Percentiles rank a stretch among this genome's conserved stretches.
phyloP scores from a whole-genome alignment of 768 basidiomycete genomes.

The Boletus reticuloceps region DNA sequence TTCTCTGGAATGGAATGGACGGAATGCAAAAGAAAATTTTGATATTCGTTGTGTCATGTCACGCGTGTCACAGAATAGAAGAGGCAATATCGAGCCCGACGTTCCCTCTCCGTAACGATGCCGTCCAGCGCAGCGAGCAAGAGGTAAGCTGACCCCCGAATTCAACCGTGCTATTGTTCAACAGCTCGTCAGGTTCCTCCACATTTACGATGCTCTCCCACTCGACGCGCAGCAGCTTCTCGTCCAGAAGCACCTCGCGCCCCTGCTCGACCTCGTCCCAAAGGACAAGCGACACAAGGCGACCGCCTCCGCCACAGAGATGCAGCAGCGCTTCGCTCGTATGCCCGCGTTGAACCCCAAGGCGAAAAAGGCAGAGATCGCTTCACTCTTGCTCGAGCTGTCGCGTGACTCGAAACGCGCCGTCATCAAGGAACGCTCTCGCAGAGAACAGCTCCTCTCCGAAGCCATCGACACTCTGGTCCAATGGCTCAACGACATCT shows the following conservation, averaged over 20 bases:
- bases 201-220: constrained; percentile 50
- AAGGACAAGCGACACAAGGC: constrained; percentile 39
- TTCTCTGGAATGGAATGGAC: too few relatives aligned
- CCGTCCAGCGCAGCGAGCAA: constrained; percentile 16
- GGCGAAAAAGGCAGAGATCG: constrained; percentile 55
- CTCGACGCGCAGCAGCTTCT: constrained; percentile 48
- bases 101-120: neutral
- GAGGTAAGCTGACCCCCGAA: neutral
- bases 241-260: constrained; percentile 48
- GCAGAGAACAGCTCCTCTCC: constrained; percentile 50
- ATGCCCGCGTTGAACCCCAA: constrained; percentile 53
- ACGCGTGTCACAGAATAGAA: too few relatives aligned
- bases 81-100: too few relatives aligned
- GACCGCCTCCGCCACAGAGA: constrained; percentile 37
- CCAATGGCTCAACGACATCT: constrained; percentile 62
- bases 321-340: constrained; percentile 36
- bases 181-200: constrained; percentile 37
- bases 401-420: constrained; percentile 51
- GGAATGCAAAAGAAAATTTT: too few relatives aligned
- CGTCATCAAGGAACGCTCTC: constrained; percentile 51
- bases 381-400: constrained; percentile 50
- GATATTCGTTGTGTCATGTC: too few relatives aligned
- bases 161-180: neutral
- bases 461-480: constrained; percentile 56
- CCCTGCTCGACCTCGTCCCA: constrained; percentile 45